These are phyloP conservation scores for Saturnispora saitoi DNA, from an alignment of 805 yeast genomes.

Conservation along the genomic window DNA sequence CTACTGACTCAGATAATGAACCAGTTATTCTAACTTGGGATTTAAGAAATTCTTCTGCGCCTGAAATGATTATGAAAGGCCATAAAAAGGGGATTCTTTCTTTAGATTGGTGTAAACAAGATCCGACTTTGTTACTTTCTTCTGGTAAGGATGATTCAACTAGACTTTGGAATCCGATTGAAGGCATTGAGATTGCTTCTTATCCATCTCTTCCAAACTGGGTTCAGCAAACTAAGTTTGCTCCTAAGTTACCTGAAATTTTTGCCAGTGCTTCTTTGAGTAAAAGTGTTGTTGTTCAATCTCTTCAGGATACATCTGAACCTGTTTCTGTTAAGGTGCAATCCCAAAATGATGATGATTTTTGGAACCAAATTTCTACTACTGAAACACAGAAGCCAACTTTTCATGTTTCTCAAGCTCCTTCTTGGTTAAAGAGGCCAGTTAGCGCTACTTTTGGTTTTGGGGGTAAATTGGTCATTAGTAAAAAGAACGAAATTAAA, in stretches of 20 bases:
- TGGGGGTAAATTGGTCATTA: conserved; percentile 76
- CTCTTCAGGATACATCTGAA: conserved; percentile 78
- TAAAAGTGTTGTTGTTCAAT: conserved; percentile 71
- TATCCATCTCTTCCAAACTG: conserved; percentile 91
- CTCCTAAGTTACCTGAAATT: conserved; percentile 80
- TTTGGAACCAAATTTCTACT: conserved; percentile 72
- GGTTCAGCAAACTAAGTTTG: conserved; percentile 84
- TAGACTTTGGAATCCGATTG: conserved; percentile 80
- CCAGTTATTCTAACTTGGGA: conserved; percentile 91
- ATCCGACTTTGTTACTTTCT: conserved; percentile 70
- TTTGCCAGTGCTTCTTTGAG: conserved; percentile 87
- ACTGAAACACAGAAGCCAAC: conserved; percentile 68
- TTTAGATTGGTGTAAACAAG: conserved; percentile 88
- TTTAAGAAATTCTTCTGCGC: conserved; percentile 86
- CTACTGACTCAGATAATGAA: conserved; percentile 69
- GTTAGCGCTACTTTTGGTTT: conserved; percentile 78
- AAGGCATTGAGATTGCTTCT: conserved; percentile 66
- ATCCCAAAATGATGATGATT: conserved; percentile 55
- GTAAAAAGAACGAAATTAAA: conserved; percentile 26
- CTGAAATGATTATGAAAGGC: conserved; percentile 66
- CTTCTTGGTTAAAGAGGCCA: conserved; percentile 77
- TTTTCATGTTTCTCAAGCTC: conserved; percentile 70
- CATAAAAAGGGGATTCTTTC: conserved; percentile 85
- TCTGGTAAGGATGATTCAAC: conserved; percentile 89
- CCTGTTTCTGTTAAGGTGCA: conserved; percentile 37